Evolutionary conservation across 805 yeast species (phyloP).

Genomic region (Wickerhamiella nectarea): DNA sequence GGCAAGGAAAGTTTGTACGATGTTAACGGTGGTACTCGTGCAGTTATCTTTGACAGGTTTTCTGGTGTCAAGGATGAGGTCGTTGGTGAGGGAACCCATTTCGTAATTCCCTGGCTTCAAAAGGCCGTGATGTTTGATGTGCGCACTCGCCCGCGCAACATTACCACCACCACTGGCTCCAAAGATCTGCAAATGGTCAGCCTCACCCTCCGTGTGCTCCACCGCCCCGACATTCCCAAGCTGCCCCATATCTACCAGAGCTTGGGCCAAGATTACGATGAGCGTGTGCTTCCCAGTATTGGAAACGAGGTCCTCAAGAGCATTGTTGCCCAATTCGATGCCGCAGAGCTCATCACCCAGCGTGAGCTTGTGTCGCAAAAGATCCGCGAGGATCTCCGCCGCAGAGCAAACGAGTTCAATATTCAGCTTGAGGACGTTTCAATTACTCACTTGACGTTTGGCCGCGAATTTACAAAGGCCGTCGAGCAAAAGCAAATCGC

Average conservation of each 20-base stretch:
- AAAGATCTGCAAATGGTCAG: conserved; percentile 95
- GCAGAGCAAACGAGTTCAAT: conserved; percentile 76
- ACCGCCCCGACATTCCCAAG: conserved; percentile 76
- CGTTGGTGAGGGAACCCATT: conserved; percentile 94
- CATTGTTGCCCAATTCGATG: conserved; percentile 87
- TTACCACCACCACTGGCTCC: conserved; percentile 90
- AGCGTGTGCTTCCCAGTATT: conserved; percentile 81
- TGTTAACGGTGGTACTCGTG: conserved; percentile 91
- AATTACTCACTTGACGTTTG: conserved; percentile 95
- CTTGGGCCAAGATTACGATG: conserved; percentile 89
- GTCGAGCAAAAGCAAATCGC: conserved; percentile 98
- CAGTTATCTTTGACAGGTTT: conserved; percentile 86
- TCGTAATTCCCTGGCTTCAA: conserved; percentile 91
- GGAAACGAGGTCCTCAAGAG: conserved; percentile 84
- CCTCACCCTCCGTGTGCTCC: conserved; percentile 80
- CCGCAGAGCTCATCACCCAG: conserved; percentile 93
- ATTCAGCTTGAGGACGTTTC: conserved; percentile 92
- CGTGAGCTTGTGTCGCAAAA: conserved; percentile 86
- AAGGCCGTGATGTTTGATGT: conserved; percentile 83
- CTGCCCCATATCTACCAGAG: conserved; percentile 82
- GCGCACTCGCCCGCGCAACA: conserved; percentile 84
- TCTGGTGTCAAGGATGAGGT: conserved; percentile 80
- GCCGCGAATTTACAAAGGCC: conserved; percentile 91
- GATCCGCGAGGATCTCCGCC: conserved; percentile 73
- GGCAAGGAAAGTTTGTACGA: conserved; percentile 82